phyloP scores from a whole-genome alignment of 495 filamentous ascomycete genomes.

The Podospora bellae-mahoneyi region DNA sequence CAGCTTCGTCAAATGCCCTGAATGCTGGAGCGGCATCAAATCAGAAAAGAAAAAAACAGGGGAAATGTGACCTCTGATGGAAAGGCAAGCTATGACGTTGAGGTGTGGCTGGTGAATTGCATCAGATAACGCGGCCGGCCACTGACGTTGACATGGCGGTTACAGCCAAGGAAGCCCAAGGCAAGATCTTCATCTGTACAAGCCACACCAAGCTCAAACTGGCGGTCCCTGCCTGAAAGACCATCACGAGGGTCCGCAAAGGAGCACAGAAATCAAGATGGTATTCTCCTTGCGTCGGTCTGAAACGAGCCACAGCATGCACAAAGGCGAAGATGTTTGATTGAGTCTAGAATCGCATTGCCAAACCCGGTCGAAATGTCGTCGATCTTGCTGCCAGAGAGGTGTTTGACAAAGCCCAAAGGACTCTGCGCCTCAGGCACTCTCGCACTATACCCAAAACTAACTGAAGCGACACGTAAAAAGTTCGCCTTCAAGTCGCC shows the following conservation, averaged over 20 bases:
- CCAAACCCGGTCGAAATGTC: not conserved
- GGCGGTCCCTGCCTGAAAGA: not conserved
- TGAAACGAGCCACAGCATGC: slow-evolving; percentile 12
- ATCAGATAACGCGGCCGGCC: not conserved
- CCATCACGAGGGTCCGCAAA: not conserved
- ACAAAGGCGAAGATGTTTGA: not conserved
- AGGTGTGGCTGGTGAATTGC: slow-evolving; percentile 1
- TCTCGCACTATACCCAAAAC: not conserved
- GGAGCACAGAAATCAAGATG: slow-evolving; percentile 9
- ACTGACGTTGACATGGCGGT: not conserved
- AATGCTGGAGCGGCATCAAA: not conserved
- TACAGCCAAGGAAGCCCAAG: not conserved
- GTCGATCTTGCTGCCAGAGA: not conserved
- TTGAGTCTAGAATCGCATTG: slow-evolving; percentile 3
- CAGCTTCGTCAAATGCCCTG: not conserved
- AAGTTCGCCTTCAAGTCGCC: not conserved
- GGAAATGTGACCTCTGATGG: not conserved
- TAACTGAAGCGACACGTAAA: not conserved
- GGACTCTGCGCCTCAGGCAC: not conserved
- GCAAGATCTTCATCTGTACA: not conserved
- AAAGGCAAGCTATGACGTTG: slow-evolving; percentile 1
- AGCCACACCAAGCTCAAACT: not conserved
- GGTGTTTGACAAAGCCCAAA: no score
- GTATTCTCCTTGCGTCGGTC: not conserved
- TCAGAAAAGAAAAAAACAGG: not conserved